Evolutionary conservation across 2,329 filamentous ascomycete species (phyloP).

Genomic region (Verticillium nonalfalfae): DNA sequence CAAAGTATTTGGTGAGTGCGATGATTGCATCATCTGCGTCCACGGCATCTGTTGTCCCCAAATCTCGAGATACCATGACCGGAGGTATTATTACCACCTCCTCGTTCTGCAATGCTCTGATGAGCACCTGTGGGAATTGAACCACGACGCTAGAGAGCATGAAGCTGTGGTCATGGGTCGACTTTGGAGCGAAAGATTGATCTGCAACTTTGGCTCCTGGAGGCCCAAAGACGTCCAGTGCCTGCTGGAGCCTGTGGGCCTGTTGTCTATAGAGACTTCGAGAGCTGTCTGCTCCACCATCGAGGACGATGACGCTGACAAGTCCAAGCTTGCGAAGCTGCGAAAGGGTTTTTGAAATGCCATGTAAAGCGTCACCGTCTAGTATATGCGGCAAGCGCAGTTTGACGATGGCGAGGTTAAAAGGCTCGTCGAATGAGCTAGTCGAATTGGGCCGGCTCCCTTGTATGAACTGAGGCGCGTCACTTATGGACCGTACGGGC

Average conservation of each 20-base stretch:
- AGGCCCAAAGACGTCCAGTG: constrained; percentile 63
- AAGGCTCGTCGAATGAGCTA: constrained; percentile 21
- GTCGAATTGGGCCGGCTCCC: constrained; percentile 12
- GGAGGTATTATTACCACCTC: constrained; percentile 32
- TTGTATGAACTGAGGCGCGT: constrained; percentile 29
- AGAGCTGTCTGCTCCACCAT: constrained; percentile 48
- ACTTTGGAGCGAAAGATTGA: constrained; percentile 2
- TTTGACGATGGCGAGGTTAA: constrained; percentile 77
- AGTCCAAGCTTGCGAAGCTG: constrained; percentile 81
- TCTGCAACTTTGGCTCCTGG: constrained; percentile 60
- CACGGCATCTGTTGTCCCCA: constrained; percentile 28
- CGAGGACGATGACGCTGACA: constrained; percentile 74
- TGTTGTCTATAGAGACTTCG: constrained; percentile 49
- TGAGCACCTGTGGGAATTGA: constrained; percentile 15
- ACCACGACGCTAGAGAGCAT: constrained; percentile 9
- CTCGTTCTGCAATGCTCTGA: constrained; percentile 22
- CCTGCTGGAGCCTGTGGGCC: constrained; percentile 65
- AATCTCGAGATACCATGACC: constrained; percentile 34
- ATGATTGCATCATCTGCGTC: constrained; percentile 60
- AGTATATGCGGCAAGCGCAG: constrained; percentile 68
- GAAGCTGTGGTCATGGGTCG: constrained; percentile 4
- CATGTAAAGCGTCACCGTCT: constrained; percentile 61
- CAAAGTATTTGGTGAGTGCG: constrained; percentile 70
- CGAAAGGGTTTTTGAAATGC: constrained; percentile 75
- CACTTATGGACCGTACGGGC: constrained; percentile 19